Conservation (phyloP, 1,284 basidiomycete species). For the Hymenochaete sp. region DNA sequence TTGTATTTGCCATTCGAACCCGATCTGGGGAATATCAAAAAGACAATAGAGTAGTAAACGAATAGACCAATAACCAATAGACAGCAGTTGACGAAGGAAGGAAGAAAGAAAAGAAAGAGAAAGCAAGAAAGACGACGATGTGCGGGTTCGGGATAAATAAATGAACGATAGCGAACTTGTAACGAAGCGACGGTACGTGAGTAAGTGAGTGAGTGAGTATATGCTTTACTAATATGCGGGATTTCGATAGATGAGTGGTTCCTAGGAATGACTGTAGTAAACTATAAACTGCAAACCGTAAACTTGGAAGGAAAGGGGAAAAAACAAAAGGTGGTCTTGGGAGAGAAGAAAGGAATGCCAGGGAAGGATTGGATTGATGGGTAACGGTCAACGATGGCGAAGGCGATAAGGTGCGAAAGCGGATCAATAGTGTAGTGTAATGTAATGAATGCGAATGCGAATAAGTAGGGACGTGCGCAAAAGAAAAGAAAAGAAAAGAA, state of each 20-base stretch:
- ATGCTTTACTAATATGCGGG: too few relatives aligned
- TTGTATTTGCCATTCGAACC: too few relatives aligned
- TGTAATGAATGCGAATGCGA: background rate
- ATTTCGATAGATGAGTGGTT: too few relatives aligned
- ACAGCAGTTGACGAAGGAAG: too few relatives aligned
- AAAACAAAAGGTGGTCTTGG: background rate
- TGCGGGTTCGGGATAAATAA: too few relatives aligned
- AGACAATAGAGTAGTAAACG: too few relatives aligned
- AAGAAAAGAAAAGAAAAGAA: background rate
- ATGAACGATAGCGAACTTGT: too few relatives aligned
- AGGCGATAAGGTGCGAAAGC: background rate
- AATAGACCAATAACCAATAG: too few relatives aligned
- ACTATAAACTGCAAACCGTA: too few relatives aligned
- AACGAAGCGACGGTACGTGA: too few relatives aligned
- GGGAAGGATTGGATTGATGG: background rate
- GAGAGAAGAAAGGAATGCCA: background rate
- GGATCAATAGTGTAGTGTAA: slow-evolving; percentile 1
- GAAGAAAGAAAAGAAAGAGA: background rate
- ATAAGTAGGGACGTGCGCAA: background rate
- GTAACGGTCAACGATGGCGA: background rate
- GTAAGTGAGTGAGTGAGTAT: too few relatives aligned
- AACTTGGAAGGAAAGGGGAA: background rate
- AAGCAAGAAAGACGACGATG: background rate
- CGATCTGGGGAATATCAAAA: too few relatives aligned
- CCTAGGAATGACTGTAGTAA: background rate